Evolutionary conservation across 2,329 filamentous ascomycete species (phyloP).

Genomic region (Rhytidhysteron rufulum): DNA sequence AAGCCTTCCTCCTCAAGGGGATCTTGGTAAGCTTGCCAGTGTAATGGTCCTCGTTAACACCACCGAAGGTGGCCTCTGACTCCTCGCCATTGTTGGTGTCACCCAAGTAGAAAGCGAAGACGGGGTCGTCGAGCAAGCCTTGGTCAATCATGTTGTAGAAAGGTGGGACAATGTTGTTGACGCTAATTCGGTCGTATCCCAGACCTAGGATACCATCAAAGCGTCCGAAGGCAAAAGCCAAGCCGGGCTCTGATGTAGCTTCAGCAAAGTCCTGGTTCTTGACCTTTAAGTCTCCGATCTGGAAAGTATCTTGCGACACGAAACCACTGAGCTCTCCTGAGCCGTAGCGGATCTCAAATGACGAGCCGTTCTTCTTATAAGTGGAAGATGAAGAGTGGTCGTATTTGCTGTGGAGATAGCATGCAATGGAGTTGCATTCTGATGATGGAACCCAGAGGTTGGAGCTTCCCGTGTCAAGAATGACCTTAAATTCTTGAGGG

Average conservation of each 20-base stretch:
- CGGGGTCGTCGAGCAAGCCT: slow-evolving; percentile 80
- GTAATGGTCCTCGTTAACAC: slow-evolving; percentile 76
- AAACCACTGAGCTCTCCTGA: slow-evolving; percentile 92
- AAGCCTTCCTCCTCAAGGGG: slow-evolving; percentile 94
- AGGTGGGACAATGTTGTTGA: slow-evolving; percentile 89
- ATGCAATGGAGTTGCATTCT: slow-evolving; percentile 91
- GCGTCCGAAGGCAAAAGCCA: slow-evolving; percentile 95
- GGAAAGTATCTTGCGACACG: slow-evolving; percentile 81
- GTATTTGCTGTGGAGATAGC: slow-evolving; percentile 96
- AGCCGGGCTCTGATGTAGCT: slow-evolving; percentile 89
- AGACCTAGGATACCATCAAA: slow-evolving; percentile 97
- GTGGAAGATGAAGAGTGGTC: slow-evolving; percentile 84
- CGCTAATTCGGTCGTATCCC: slow-evolving; percentile 93
- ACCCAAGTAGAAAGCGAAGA: slow-evolving; percentile 96
- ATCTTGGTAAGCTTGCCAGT: slow-evolving; percentile 88
- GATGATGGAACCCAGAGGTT: slow-evolving; percentile 97
- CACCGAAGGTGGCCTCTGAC: slow-evolving; percentile 88
- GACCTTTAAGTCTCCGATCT: slow-evolving; percentile 84
- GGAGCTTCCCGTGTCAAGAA: slow-evolving; percentile 96
- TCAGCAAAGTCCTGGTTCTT: slow-evolving; percentile 93
- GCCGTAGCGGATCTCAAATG: slow-evolving; percentile 92
- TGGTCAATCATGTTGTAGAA: slow-evolving; percentile 97
- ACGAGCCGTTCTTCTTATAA: slow-evolving; percentile 89
- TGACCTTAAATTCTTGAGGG: slow-evolving; percentile 94
- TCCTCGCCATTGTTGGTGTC: slow-evolving; percentile 66